phyloP scores from a whole-genome alignment of 805 yeast species.

The Nakazawaea ernobii region DNA sequence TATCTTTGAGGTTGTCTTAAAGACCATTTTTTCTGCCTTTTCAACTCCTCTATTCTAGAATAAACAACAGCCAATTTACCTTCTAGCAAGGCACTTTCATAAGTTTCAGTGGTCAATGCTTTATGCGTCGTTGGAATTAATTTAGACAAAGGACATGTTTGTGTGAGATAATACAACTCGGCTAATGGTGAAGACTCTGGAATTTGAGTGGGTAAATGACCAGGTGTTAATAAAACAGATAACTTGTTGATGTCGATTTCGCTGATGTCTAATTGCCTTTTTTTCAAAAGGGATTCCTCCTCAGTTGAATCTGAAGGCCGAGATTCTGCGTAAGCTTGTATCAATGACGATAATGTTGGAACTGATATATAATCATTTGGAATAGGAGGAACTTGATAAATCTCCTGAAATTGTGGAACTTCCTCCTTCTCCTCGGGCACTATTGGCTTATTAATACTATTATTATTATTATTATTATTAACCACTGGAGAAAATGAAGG shows the following conservation, averaged over 20 bases:
- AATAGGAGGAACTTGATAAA: conserved; percentile 6
- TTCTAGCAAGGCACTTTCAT: conserved; percentile 79
- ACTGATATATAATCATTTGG: conserved; percentile 15
- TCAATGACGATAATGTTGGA: conserved; percentile 23
- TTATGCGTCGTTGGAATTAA: conserved; percentile 83
- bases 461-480: not conserved
- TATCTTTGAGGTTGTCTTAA: conserved; percentile 74
- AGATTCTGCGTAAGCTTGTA: conserved; percentile 20
- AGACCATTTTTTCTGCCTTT: conserved; percentile 85
- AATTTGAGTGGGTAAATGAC: conserved; percentile 45
- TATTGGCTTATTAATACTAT: not conserved
- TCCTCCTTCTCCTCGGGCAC: conserved; percentile 7
- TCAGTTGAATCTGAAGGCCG: conserved; percentile 15
- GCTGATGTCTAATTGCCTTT: conserved; percentile 25
- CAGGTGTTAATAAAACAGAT: conserved; percentile 43
- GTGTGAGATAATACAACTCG: conserved; percentile 81
- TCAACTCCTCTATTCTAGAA: conserved; percentile 87
- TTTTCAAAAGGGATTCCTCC: conserved; percentile 22
- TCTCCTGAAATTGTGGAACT: conserved; percentile 10
- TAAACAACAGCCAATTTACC: conserved; percentile 88
- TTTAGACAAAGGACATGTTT: conserved; percentile 78
- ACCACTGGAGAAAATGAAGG: not conserved
- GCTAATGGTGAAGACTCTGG: conserved; percentile 66
- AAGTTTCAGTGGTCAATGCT: conserved; percentile 76
- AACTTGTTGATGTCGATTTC: conserved; percentile 38